These are phyloP conservation scores for Cladosporium sp. DNA, from an alignment of 2,329 filamentous ascomycete genomes.

Conservation along the genomic window DNA sequence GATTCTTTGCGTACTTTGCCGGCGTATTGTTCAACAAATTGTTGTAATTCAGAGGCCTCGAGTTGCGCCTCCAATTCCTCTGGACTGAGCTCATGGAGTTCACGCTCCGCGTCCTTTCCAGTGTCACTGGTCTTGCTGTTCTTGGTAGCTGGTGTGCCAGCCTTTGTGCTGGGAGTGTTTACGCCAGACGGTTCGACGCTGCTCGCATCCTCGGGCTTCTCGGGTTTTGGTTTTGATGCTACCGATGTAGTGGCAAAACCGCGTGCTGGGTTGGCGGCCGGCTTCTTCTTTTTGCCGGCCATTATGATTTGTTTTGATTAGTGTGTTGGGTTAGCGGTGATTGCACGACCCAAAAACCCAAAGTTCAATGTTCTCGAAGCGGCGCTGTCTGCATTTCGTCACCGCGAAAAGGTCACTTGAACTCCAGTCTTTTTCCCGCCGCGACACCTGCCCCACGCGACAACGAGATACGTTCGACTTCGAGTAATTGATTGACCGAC, in stretches of 20 bases:
- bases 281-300: slow-evolving; percentile 81
- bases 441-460: slow-evolving; percentile 3
- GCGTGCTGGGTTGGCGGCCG: slow-evolving; percentile 79
- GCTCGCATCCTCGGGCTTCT: slow-evolving; percentile 32
- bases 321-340: not conserved
- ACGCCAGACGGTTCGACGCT: slow-evolving; percentile 31
- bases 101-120: slow-evolving; percentile 25
- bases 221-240: slow-evolving; percentile 66
- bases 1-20: slow-evolving; percentile 78
- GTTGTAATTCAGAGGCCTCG: slow-evolving; percentile 85
- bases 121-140: not conserved
- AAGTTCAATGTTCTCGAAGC: slow-evolving; percentile 2
- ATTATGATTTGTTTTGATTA: slow-evolving; percentile 17
- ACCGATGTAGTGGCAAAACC: slow-evolving; percentile 94
- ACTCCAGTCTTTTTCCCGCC: slow-evolving; percentile 2
- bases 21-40: slow-evolving; percentile 80
- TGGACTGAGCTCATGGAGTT: slow-evolving; percentile 63
- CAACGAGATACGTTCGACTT: slow-evolving; percentile 5
- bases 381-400: slow-evolving; percentile 1
- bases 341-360: not conserved
- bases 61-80: slow-evolving; percentile 89
- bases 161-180: slow-evolving; percentile 30
- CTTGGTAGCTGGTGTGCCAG: slow-evolving; percentile 8
- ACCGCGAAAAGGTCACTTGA: not conserved
- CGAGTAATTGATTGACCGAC: not conserved